Base-by-base conservation (phyloP, 108 stramenopile genomes). In the Nannochloropsis salina region DNA sequence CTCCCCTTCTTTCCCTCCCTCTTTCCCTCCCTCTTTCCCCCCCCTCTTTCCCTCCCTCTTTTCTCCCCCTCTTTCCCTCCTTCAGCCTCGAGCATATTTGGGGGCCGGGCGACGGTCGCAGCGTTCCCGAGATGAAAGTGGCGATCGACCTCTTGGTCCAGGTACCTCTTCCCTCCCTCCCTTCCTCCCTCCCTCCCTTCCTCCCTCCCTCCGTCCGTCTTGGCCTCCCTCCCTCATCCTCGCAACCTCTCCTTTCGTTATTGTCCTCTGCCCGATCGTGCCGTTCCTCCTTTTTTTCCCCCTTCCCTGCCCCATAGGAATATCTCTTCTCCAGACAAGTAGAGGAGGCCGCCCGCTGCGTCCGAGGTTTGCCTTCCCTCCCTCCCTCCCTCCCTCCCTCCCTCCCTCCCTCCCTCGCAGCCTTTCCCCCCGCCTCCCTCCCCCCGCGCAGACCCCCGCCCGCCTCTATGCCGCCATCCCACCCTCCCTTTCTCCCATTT, bases 91-190 rank as follows among this genome's bases (percentile, higher is more conserved):
- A 96, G 91, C 90, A 90, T 80, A 94, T 95, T 21, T 96, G 96
- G 97, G 96, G 97, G 15, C 95, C 95, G 8, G 94, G 95, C 11
- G 95, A 96, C 85, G 95, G 94, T 20, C 91, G 95, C 42, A 94
- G 95, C 9, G 95, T 98, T 12, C 83, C 85, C 9, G 96, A 96
- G 84, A 91, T 98, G 44, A 98, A 98, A 92, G 88, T 92, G 9
- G 93, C 86, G 42, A 94, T 96, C 93, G 94, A 95, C 84, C 94
- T 94, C 51, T 11, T 83, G 20, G 9, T 87, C 41, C 80, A 80
- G 89, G 97, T 96, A 85, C 47, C 10, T 12, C 47, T 12, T 51
- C 47, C 12, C 9, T 51, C 47, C 47, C 47, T 51, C 47, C 47
- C 47, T 51, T 12, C 47, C 47, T 51, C 47, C 47, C 47, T 51